Conservation (phyloP, 1,139 yeast genomes). For the Chernovozyma sophiae-reginae region DNA sequence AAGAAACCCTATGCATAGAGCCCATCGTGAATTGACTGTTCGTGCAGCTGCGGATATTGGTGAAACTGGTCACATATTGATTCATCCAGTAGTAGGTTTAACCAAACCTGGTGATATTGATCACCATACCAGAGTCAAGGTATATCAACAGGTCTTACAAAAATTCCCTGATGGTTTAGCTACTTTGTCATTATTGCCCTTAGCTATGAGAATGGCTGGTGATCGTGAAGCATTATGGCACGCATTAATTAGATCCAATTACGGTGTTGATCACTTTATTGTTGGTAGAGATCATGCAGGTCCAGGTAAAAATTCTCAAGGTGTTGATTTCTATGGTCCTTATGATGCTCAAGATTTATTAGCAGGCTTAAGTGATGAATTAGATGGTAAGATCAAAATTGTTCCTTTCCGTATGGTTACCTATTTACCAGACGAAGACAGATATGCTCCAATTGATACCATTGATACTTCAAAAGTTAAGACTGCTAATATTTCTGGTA, state of each 20-base stretch:
- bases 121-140: slow-evolving; percentile 95
- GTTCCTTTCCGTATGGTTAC: slow-evolving; percentile 98
- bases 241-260: slow-evolving; percentile 92
- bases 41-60: slow-evolving; percentile 73
- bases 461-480: slow-evolving; percentile 68
- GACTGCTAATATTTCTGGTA: slow-evolving; percentile 92
- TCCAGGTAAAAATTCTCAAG: slow-evolving; percentile 90
- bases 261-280: slow-evolving; percentile 95
- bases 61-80: slow-evolving; percentile 60
- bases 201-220: slow-evolving; percentile 99
- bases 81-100: slow-evolving; percentile 95
- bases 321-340: slow-evolving; percentile 94
- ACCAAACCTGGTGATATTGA: slow-evolving; percentile 98
- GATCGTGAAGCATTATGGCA: slow-evolving; percentile 99
- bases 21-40: slow-evolving; percentile 92
- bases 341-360: slow-evolving; percentile 94
- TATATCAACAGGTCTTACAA: slow-evolving; percentile 85
- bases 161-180: slow-evolving; percentile 95
- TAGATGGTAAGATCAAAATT: slow-evolving; percentile 66
- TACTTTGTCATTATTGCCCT: slow-evolving; percentile 77
- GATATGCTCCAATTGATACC: slow-evolving; percentile 93
- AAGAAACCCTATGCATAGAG: slow-evolving; percentile 98
- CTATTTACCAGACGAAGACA: slow-evolving; percentile 89
- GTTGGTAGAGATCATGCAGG: slow-evolving; percentile 99
- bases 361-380: slow-evolving; percentile 68